Percentiles rank a stretch among this genome's conserved stretches.
Evolutionary conservation across 139 green algal genomes (phyloP).

Genomic region (Asterochloris erici): DNA sequence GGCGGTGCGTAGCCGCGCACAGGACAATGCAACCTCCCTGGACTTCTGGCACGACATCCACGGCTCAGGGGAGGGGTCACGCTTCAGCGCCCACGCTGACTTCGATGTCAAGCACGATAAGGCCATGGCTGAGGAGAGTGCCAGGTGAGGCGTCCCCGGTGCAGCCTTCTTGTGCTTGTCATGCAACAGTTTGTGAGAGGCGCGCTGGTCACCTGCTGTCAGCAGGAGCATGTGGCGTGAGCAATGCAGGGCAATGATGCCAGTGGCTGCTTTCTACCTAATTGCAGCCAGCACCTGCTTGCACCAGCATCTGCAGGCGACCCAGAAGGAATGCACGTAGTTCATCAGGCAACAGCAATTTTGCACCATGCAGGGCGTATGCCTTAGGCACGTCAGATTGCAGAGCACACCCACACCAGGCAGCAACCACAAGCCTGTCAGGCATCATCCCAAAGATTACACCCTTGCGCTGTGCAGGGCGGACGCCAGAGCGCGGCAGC

Average conservation of each 20-base stretch:
- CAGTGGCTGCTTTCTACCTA: no score
- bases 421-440: not conserved
- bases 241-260: no score
- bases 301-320: no score
- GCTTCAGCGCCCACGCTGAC: slow-evolving; percentile 2
- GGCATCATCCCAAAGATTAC: not conserved
- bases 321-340: no score
- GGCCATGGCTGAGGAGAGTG: not conserved
- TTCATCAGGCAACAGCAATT: no score
- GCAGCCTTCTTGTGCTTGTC: no score
- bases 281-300: no score
- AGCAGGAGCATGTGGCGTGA: no score
- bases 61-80: not conserved
- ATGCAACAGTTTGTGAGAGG: no score
- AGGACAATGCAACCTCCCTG: slow-evolving; percentile 14
- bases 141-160: not conserved
- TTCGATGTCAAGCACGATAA: slow-evolving; percentile 14
- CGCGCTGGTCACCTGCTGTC: no score
- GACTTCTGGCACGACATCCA: slow-evolving; percentile 15
- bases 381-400: not conserved
- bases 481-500: not conserved
- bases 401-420: not conserved
- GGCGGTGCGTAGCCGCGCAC: not conserved
- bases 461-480: not conserved
- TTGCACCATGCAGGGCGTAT: not conserved